Evolutionary conservation across 2,329 filamentous ascomycete genomes (phyloP), one percentile per base, ranked within the genome.

Genomic region (Ilyonectria destructans): DNA sequence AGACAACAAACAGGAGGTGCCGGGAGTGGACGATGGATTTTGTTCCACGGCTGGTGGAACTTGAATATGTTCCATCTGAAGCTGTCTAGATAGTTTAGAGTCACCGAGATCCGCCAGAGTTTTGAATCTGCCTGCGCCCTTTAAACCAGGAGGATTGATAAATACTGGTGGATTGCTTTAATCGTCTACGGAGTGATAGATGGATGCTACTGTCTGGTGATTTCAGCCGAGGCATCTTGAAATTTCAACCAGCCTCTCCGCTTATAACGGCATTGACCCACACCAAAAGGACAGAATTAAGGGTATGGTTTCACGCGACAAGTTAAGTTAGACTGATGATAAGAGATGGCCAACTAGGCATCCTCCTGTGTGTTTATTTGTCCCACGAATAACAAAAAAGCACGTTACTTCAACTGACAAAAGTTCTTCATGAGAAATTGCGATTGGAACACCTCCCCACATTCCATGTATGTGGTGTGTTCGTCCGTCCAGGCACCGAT

Each of bases 1-100:
- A 54, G 51, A 31, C 59, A 7, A 62, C 51, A 12, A 62, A 62
- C 15, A 26, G 51, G 43, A 43, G 59, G 23, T 62, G 51, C 17
- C 40, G 57, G 15, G 59, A 56, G 40, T 56, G 59, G 51, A 56
- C 51, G 7, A 51, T 58, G 43, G 45, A 58, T 12, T 51, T 51
- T 21, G 31, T 58, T 6, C 45, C 33, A 17, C 19, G 31, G 3
- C 19, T 58, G 1, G 46, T 63, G 17, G 31, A 43, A 31, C 33
- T 58, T 1, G 33, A 35, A 12, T 43, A 33, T 12, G 19, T 51
- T 12, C 31, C 15, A 6, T 3, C 31, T 8, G 52, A 63, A 8
- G 52, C 52, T 10, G 31, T 31, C 15, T 23, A 58, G 26, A 31
- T 43, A 23, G 23, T 58, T 12, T 43, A 56, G 21, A 49, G 15